Conservation (phyloP, 768 basidiomycete genomes). For the Rhodosporidiobolus odoratus region DNA sequence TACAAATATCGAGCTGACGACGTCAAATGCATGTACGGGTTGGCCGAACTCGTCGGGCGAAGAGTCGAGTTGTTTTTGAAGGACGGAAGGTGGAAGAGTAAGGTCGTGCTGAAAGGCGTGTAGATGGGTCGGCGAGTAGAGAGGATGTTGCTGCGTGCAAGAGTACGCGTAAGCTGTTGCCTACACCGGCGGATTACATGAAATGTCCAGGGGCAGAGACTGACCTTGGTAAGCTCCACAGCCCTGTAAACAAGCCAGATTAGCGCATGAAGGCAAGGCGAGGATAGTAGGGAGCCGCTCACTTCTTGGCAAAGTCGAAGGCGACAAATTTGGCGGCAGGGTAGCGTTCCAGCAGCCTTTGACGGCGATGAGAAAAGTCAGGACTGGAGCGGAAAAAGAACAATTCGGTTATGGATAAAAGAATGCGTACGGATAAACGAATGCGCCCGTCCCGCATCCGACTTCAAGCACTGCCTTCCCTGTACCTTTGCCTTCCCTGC, state of each 20-base stretch:
- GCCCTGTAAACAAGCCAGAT: slow-evolving; percentile 3
- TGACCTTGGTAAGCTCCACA: slow-evolving; percentile 26
- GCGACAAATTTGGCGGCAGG: slow-evolving; percentile 18
- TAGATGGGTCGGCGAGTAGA: slow-evolving; percentile 5
- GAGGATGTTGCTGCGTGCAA: slow-evolving; percentile 10
- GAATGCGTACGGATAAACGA: slow-evolving; percentile 34
- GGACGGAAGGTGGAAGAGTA: slow-evolving; percentile 3
- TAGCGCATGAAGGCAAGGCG: too few relatives aligned
- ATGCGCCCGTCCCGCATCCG: slow-evolving; percentile 37
- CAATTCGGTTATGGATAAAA: background rate
- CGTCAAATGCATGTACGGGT: slow-evolving; percentile 5
- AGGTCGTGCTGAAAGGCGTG: slow-evolving; percentile 37
- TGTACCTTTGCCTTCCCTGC: slow-evolving; percentile 20
- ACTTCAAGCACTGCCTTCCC: slow-evolving; percentile 32
- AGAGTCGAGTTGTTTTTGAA: background rate
- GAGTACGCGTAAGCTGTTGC: background rate
- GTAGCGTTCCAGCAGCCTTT: slow-evolving; percentile 30
- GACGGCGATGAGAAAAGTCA: background rate
- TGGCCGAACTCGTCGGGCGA: slow-evolving; percentile 10
- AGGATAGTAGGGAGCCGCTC: background rate
- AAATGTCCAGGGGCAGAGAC: too few relatives aligned
- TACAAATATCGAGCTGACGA: slow-evolving; percentile 34
- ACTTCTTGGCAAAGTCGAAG: slow-evolving; percentile 34
- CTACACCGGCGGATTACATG: too few relatives aligned
- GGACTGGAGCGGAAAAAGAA: background rate